Percentiles rank a stretch among this genome's conserved stretches.
phyloP scores from a whole-genome alignment of 2,329 filamentous ascomycete species.

The Biscogniauxia mediterranea region DNA sequence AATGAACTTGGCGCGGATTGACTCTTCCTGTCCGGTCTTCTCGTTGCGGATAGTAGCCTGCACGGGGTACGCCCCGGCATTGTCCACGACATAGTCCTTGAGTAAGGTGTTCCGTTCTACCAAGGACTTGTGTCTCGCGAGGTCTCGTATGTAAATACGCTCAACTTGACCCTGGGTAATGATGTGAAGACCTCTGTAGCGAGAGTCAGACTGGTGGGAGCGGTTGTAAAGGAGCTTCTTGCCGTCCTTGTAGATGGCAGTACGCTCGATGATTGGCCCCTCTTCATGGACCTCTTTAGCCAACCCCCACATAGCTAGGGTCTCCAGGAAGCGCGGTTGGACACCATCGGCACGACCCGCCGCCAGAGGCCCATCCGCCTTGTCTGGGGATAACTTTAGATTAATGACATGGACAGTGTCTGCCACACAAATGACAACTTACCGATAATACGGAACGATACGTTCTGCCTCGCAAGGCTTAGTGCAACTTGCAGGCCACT shows the following conservation, averaged over 20 bases:
- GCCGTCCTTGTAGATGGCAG: constrained; percentile 31
- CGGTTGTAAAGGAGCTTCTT: constrained; percentile 27
- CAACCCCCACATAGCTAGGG: constrained; percentile 15
- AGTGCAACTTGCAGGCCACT: constrained; percentile 32
- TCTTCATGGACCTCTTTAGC: constrained; percentile 31
- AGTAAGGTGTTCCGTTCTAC: constrained; percentile 30
- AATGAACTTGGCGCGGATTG: constrained; percentile 31
- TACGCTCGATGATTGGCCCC: constrained; percentile 33
- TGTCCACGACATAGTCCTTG: constrained; percentile 17
- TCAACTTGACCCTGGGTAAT: constrained; percentile 38
- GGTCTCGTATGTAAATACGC: constrained; percentile 36
- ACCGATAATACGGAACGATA: constrained; percentile 36
- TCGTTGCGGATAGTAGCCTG: constrained; percentile 20
- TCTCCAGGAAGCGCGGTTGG: constrained; percentile 19
- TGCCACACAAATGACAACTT: constrained; percentile 1
- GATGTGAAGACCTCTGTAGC: constrained; percentile 35
- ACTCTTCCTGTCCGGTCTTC: constrained; percentile 23
- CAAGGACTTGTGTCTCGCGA: constrained; percentile 31
- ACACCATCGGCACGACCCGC: constrained; percentile 22
- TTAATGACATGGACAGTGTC: background rate
- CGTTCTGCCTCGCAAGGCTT: constrained; percentile 31
- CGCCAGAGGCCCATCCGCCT: constrained; percentile 25
- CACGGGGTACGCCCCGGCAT: constrained; percentile 16
- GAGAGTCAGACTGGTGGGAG: constrained; percentile 33
- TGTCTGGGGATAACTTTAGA: constrained; percentile 21